Percentiles rank a stretch among this genome's conserved stretches.
Conservation (phyloP, 116 monocot genomes). For the Cymodocea nodosa region DNA sequence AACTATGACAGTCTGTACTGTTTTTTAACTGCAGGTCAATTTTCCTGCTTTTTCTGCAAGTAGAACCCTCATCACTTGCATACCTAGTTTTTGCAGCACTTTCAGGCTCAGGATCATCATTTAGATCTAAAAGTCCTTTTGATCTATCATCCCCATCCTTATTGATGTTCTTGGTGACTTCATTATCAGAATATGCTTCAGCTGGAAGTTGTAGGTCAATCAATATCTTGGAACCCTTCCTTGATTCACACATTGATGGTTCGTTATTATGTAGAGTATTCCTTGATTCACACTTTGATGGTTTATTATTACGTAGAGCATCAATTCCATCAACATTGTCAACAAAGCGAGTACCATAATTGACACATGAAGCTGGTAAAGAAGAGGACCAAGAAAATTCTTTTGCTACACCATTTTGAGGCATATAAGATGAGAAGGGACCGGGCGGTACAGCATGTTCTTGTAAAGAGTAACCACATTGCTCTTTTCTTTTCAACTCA, state of each 20-base stretch:
- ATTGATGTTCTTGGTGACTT: slow-evolving; percentile 16
- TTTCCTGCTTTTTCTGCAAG: neutral
- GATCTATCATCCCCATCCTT: slow-evolving; percentile 6
- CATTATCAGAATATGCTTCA: slow-evolving; percentile 31
- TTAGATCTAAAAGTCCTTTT: slow-evolving; percentile 10
- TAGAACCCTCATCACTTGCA: slow-evolving; percentile 7
- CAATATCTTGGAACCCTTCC: slow-evolving; percentile 17
- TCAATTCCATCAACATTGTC: too few relatives aligned
- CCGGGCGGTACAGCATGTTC: slow-evolving; percentile 15
- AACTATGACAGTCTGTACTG: neutral
- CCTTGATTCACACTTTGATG: too few relatives aligned
- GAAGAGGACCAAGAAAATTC: slow-evolving; percentile 13
- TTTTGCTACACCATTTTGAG: slow-evolving; percentile 16
- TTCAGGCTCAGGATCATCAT: slow-evolving; percentile 4
- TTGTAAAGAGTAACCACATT: slow-evolving; percentile 9
- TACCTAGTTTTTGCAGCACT: slow-evolving; percentile 25
- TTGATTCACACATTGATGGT: slow-evolving; percentile 9
- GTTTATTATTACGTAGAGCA: too few relatives aligned
- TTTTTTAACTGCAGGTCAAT: slow-evolving; percentile 5
- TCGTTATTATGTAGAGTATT: too few relatives aligned
- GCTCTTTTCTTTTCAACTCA: slow-evolving; percentile 35
- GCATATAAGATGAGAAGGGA: slow-evolving; percentile 25
- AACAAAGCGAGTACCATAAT: too few relatives aligned
- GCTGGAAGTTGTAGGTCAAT: slow-evolving; percentile 64
- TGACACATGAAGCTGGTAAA: too few relatives aligned